These are phyloP conservation scores for Rhodomyrtus psidioides DNA, from an alignment of 441 rosid species.

Conservation along the genomic window DNA sequence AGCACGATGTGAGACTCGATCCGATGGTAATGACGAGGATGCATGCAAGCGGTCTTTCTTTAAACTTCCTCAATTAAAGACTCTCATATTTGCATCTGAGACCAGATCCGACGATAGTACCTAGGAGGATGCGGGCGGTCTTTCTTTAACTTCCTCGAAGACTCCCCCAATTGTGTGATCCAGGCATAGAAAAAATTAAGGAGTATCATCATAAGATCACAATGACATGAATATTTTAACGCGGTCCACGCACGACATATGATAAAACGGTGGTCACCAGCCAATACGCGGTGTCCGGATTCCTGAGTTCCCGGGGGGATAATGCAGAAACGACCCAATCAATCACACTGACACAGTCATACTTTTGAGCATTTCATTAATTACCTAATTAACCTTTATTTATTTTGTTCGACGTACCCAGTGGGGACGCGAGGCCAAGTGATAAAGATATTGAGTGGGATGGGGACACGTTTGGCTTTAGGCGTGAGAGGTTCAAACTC, in stretches of 20 bases:
- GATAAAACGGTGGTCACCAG: neutral
- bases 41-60: neutral
- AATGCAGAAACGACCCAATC: neutral
- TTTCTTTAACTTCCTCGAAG: too few species aligned
- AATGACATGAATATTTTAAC: neutral
- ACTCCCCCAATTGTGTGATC: neutral
- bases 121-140: too few species aligned
- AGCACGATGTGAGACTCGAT: neutral
- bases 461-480: too few species aligned
- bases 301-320: too few species aligned
- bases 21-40: accelerated
- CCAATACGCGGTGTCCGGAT: neutral
- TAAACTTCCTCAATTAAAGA: neutral
- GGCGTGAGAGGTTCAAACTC: too few species aligned
- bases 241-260: neutral
- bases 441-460: too few species aligned
- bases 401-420: too few species aligned
- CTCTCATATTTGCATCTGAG: neutral
- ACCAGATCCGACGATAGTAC: too few species aligned
- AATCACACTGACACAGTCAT: neutral
- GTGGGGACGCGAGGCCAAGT: too few species aligned
- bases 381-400: too few species aligned
- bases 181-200: neutral
- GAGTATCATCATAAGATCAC: neutral
- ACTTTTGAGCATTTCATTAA: neutral